A percentile compares a stretch with the other conserved stretches of the same genome.
These are phyloP conservation scores for Amanita subjunquillea DNA, from an alignment of 768 basidiomycete genomes.

Conservation along the genomic window DNA sequence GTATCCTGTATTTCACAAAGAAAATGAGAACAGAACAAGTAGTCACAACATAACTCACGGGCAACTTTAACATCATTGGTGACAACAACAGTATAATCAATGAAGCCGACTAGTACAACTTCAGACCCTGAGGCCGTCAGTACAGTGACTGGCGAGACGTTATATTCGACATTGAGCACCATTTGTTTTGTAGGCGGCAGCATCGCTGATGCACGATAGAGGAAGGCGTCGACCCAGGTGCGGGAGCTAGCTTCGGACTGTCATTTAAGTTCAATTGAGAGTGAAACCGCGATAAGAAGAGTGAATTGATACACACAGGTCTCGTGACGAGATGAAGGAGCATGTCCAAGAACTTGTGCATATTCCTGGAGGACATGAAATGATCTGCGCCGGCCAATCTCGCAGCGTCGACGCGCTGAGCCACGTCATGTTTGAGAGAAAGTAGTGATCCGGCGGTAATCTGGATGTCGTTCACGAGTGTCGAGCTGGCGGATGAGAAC, in stretches of 20 bases:
- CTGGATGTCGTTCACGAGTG: slow-evolving; percentile 8
- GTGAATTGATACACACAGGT: slow-evolving; percentile 5
- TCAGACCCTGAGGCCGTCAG: too few species aligned
- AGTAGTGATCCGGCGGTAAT: slow-evolving; percentile 3
- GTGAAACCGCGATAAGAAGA: slow-evolving; percentile 1
- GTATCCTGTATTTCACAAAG: too few species aligned
- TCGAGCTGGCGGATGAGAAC: neutral
- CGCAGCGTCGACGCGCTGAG: slow-evolving; percentile 8
- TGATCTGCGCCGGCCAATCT: slow-evolving; percentile 8
- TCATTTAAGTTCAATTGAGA: slow-evolving; percentile 1
- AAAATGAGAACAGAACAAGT: too few species aligned
- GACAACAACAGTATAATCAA: too few species aligned
- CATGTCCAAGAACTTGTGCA: slow-evolving; percentile 10
- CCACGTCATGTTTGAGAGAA: slow-evolving; percentile 7
- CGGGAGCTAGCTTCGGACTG: slow-evolving; percentile 13
- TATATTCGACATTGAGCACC: too few species aligned
- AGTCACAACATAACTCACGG: too few species aligned
- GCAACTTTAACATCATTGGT: too few species aligned
- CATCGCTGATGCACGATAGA: slow-evolving; percentile 14
- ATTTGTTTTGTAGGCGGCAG: neutral
- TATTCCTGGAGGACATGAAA: slow-evolving; percentile 10
- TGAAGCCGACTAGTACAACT: too few species aligned
- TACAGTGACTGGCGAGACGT: too few species aligned
- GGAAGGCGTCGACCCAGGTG: slow-evolving; percentile 13
- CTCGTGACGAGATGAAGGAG: slow-evolving; percentile 9